A percentile compares a stretch with the other conserved stretches of the same genome.
These are phyloP conservation scores for Leishmania tropica DNA, from an alignment of 208 protist genomes.

Conservation along the genomic window DNA sequence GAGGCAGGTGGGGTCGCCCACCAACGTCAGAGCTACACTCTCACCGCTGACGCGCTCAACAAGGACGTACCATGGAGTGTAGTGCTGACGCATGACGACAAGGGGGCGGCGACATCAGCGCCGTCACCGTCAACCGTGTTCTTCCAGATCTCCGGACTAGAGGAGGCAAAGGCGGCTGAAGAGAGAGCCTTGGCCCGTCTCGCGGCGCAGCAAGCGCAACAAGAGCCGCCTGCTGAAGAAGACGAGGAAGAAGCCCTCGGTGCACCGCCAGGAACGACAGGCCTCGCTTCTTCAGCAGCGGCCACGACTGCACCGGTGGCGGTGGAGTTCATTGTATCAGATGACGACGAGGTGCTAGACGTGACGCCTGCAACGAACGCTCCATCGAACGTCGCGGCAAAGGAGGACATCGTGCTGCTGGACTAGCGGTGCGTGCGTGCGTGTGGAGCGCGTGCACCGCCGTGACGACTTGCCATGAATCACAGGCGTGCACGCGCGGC, in stretches of 20 bases:
- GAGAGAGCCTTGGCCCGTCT: slow-evolving; percentile 13
- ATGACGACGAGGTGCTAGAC: slow-evolving; percentile 6
- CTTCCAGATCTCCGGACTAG: slow-evolving; percentile 28
- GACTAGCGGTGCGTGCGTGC: background rate
- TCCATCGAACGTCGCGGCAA: background rate
- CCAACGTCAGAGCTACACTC: slow-evolving; percentile 7
- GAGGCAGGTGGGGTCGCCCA: background rate
- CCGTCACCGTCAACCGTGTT: background rate
- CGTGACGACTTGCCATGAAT: background rate
- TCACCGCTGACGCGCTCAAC: slow-evolving; percentile 66
- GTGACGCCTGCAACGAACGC: background rate
- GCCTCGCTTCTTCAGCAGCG: background rate
- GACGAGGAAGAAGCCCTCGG: background rate
- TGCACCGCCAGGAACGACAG: background rate
- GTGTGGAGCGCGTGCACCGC: too few relatives aligned
- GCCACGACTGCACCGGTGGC: background rate
- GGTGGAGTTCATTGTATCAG: background rate
- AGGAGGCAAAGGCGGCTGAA: slow-evolving; percentile 21
- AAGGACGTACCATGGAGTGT: slow-evolving; percentile 70
- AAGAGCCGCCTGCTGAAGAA: background rate
- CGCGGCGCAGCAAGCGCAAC: background rate
- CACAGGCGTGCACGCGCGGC: background rate
- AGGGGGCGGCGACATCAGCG: background rate
- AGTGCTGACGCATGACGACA: slow-evolving; percentile 38
- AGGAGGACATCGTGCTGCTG: slow-evolving; percentile 7